phyloP scores from a whole-genome alignment of 1,284 basidiomycete species.

The Sanghuangporus weigelae region DNA sequence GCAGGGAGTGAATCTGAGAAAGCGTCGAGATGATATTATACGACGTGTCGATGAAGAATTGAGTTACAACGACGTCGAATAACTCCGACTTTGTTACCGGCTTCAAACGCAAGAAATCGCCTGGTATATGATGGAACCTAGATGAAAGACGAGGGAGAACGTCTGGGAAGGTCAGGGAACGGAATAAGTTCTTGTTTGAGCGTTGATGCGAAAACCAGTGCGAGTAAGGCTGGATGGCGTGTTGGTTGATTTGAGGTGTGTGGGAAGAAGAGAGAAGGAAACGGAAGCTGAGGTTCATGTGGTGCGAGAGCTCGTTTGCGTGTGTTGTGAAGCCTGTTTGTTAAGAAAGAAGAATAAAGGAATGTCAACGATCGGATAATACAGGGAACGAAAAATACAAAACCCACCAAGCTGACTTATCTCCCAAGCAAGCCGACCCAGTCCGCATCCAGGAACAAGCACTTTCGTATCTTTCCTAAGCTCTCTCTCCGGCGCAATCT shows the following conservation, averaged over 20 bases:
- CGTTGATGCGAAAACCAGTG: constrained; percentile 68
- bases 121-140: constrained; percentile 39
- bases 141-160: constrained; percentile 42
- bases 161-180: constrained; percentile 52
- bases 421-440: constrained; percentile 63
- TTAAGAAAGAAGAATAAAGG: neutral
- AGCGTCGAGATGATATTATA: constrained; percentile 50
- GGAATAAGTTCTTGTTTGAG: constrained; percentile 43
- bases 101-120: constrained; percentile 46
- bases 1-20: constrained; percentile 45
- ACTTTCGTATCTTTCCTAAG: constrained; percentile 35
- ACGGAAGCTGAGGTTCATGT: constrained; percentile 56
- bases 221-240: constrained; percentile 51
- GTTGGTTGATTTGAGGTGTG: constrained; percentile 38
- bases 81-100: constrained; percentile 15
- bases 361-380: neutral
- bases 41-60: constrained; percentile 71
- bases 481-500: constrained; percentile 16
- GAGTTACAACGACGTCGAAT: constrained; percentile 56
- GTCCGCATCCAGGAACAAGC: constrained; percentile 58
- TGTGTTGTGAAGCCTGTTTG: constrained; percentile 46
- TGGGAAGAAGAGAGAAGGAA: constrained; percentile 46
- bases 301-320: constrained; percentile 57
- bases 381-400: neutral
- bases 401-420: constrained; percentile 49